Percentiles rank a stretch among this genome's conserved stretches.
Evolutionary conservation across 2,329 filamentous ascomycete genomes (phyloP).

Genomic region (Fusarium udum): DNA sequence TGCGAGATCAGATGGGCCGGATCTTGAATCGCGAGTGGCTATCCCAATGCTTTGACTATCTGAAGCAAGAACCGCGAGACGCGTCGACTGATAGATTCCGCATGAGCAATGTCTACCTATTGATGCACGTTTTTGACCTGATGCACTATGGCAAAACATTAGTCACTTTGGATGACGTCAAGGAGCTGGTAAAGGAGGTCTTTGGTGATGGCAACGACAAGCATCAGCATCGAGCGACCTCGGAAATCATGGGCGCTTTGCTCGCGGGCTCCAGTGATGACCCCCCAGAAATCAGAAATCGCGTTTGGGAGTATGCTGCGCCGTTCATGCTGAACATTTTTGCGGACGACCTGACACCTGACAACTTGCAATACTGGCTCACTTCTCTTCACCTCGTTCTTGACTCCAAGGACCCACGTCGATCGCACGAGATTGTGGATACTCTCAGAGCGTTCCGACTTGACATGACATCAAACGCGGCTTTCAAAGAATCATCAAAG

Average conservation of each 20-base stretch:
- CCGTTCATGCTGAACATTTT: conserved; percentile 88
- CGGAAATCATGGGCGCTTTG: conserved; percentile 90
- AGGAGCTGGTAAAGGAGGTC: conserved; percentile 78
- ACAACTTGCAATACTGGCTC: conserved; percentile 94
- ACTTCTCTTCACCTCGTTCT: conserved; percentile 91
- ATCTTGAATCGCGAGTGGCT: conserved; percentile 88
- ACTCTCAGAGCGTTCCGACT: conserved; percentile 85
- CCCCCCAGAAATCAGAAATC: conserved; percentile 74
- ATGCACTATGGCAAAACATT: conserved; percentile 82
- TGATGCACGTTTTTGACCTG: conserved; percentile 90
- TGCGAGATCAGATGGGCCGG: conserved; percentile 81
- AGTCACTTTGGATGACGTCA: conserved; percentile 87
- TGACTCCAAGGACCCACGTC: conserved; percentile 88
- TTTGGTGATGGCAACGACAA: conserved; percentile 96
- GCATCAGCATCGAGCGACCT: conserved; percentile 94
- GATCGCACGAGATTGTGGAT: conserved; percentile 86
- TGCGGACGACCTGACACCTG: conserved; percentile 90
- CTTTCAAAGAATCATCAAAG: conserved; percentile 98
- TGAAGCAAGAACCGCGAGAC: conserved; percentile 96
- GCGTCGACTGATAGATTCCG: conserved; percentile 84
- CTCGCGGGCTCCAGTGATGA: conserved; percentile 84
- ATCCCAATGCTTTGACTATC: conserved; percentile 84
- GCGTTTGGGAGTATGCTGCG: conserved; percentile 89
- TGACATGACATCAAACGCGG: conserved; percentile 94
- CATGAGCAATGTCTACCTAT: conserved; percentile 84